Conservation (phyloP, 2,329 filamentous ascomycete genomes). For the Mycogone perniciosa region DNA sequence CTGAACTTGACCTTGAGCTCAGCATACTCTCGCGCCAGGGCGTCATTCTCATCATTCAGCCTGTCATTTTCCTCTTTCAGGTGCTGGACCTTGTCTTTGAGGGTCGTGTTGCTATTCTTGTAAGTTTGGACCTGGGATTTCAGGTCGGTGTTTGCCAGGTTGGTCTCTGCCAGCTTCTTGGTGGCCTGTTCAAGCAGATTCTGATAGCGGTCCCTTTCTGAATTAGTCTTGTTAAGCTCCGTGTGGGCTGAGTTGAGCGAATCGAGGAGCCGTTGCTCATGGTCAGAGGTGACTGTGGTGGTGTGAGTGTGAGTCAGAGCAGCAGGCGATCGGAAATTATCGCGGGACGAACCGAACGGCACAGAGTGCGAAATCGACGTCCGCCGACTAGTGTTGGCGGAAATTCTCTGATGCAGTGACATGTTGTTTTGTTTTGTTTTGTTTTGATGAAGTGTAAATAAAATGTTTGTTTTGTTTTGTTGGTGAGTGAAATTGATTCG, state of each 20-base stretch:
- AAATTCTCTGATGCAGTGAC: conserved; percentile 13
- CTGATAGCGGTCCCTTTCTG: conserved; percentile 21
- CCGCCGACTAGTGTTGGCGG: conserved; percentile 16
- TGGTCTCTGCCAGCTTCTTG: conserved; percentile 25
- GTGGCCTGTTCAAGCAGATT: conserved; percentile 22
- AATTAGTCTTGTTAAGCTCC: conserved; percentile 19
- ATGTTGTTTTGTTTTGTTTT: conserved; percentile 6
- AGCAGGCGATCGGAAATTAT: conserved; percentile 1
- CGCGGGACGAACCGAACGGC: conserved; percentile 14
- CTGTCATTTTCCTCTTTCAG: conserved; percentile 17
- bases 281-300: conserved; percentile 6
- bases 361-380: conserved; percentile 18
- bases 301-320: conserved; percentile 6
- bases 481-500: conserved; percentile 5
- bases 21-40: conserved; percentile 21
- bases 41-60: conserved; percentile 25
- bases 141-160: conserved; percentile 14
- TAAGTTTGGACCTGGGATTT: conserved; percentile 13
- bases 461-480: background rate
- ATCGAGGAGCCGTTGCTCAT: conserved; percentile 16
- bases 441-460: conserved; percentile 2
- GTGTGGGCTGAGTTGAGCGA: conserved; percentile 18
- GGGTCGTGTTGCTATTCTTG: conserved; percentile 12
- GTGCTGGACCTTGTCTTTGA: conserved; percentile 17
- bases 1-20: conserved; percentile 24